Evolutionary conservation across 768 basidiomycete genomes (phyloP).

Genomic region (Rhodosporidiobolus odoratus): DNA sequence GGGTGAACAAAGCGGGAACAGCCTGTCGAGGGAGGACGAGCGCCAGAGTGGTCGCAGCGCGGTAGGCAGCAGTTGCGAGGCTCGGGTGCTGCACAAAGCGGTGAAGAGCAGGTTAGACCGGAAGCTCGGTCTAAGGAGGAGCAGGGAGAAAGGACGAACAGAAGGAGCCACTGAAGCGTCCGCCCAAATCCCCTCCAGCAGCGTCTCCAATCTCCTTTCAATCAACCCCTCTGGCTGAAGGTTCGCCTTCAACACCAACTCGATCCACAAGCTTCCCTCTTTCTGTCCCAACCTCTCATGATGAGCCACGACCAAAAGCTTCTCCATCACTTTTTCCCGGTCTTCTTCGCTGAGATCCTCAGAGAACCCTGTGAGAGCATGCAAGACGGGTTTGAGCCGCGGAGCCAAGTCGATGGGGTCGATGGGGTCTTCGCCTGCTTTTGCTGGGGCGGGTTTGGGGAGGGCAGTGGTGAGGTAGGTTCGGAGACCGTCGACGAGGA

Average conservation of each 20-base stretch:
- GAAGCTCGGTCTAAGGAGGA: background rate
- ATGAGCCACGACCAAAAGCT: conserved; percentile 65
- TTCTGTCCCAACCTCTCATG: conserved; percentile 52
- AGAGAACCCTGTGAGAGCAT: conserved; percentile 53
- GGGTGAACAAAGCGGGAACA: conserved; percentile 65
- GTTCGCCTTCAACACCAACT: conserved; percentile 23
- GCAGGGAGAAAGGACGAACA: conserved; percentile 50
- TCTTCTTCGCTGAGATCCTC: conserved; percentile 50
- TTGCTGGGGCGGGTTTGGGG: conserved; percentile 16
- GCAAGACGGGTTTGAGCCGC: conserved; percentile 55
- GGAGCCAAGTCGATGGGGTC: conserved; percentile 43
- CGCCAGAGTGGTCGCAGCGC: conserved; percentile 66
- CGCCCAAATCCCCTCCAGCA: conserved; percentile 28
- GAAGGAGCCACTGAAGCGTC: conserved; percentile 44
- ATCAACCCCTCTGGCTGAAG: conserved; percentile 31
- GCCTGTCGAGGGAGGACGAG: conserved; percentile 70
- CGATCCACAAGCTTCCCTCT: conserved; percentile 33
- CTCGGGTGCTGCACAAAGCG: background rate
- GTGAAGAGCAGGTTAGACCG: background rate
- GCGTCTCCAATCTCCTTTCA: background rate
- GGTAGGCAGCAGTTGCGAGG: conserved; percentile 58
- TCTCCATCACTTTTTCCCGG: conserved; percentile 53
- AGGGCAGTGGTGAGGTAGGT: conserved; percentile 26
- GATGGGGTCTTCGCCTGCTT: conserved; percentile 50
- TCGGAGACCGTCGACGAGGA: conserved; percentile 60